Evolutionary conservation across 331 rosid genomes (phyloP).

Genomic region (Quercus tomentella): DNA sequence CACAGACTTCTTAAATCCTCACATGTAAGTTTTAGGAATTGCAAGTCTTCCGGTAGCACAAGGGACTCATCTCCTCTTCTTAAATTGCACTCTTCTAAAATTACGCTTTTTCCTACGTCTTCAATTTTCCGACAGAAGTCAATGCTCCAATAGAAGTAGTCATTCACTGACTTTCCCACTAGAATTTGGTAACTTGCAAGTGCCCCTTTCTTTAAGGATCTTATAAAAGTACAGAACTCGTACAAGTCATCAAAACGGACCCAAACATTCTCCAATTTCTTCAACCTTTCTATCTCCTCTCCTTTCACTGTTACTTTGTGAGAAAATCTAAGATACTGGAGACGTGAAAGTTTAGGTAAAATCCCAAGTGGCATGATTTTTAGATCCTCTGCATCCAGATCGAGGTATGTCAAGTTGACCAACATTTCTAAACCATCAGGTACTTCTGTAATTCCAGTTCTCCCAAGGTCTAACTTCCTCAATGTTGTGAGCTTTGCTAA

Average conservation of each 20-base stretch:
- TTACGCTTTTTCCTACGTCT: not conserved
- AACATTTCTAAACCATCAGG: constrained; percentile 30
- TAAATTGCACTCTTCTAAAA: too few relatives aligned
- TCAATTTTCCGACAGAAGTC: too few relatives aligned
- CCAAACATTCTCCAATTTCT: constrained; percentile 13
- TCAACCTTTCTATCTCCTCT: constrained; percentile 10
- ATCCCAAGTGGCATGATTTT: not conserved
- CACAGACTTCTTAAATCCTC: not conserved
- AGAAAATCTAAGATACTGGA: constrained; percentile 17
- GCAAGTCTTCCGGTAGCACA: not conserved
- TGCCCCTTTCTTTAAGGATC: not conserved
- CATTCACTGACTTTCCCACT: not conserved
- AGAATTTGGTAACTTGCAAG: not conserved
- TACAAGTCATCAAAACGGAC: constrained; percentile 1
- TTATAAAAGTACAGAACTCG: constrained; percentile 3
- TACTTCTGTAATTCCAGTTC: not conserved
- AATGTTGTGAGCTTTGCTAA: constrained; percentile 1
- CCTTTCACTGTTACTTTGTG: not conserved
- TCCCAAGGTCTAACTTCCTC: constrained; percentile 17
- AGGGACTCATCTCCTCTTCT: not conserved
- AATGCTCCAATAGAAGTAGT: too few relatives aligned
- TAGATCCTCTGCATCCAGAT: not conserved
- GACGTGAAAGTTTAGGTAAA: constrained; percentile 13
- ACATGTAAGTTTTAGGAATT: not conserved
- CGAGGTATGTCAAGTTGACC: constrained; percentile 25